Base-by-base conservation (phyloP, 2,329 filamentous ascomycete genomes). In the Fusarium vanettenii region DNA sequence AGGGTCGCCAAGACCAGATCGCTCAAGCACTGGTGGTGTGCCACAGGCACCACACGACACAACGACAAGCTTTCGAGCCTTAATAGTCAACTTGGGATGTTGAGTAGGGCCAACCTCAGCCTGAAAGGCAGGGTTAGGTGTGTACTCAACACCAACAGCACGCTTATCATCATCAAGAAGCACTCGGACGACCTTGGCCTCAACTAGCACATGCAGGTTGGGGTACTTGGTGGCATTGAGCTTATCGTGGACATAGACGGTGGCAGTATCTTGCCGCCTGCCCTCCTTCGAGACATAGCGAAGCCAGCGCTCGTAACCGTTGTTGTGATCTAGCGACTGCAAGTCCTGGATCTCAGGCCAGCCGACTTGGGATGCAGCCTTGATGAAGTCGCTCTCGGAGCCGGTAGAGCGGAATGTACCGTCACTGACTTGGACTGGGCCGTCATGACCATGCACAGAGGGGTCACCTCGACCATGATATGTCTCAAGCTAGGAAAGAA, bases 141-240 rank as follows among this genome's bases (percentile, higher is more conserved):
- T 85, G 71, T 88, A 91, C 75, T 92, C 89, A 3, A 93, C 86
- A 0, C 91, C 91, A 0, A 86, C 83, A 6, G 91, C 92, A 41
- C 83, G 79, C 48, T 86, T 89, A 4, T 85, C 83, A 6, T 88
- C 84, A 11, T 83, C 74, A 63, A 92, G 89, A 6, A 91, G 67
- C 2, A 92, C 85, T 4, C 86, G 86, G 2, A 86, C 81, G 1
- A 93, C 90, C 66, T 88, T 88, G 4, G 87, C 86, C 73, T 92
- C 86, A 0, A 87, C 83, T 0, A 93, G 82, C 8, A 93, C 84
- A 67, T 92, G 88, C 3, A 93, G 85, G 66, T 92, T 91, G 0
- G 88, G 86, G 57, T 90, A 85, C 3, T 86, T 81, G 2, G 72
- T 76, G 7, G 81, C 68, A 35, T 71, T 56, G 65, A 85, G 77